A percentile compares a stretch with the other conserved stretches of the same genome.
phyloP scores from a whole-genome alignment of 31 red algal species.

The Endocladia muricata region DNA sequence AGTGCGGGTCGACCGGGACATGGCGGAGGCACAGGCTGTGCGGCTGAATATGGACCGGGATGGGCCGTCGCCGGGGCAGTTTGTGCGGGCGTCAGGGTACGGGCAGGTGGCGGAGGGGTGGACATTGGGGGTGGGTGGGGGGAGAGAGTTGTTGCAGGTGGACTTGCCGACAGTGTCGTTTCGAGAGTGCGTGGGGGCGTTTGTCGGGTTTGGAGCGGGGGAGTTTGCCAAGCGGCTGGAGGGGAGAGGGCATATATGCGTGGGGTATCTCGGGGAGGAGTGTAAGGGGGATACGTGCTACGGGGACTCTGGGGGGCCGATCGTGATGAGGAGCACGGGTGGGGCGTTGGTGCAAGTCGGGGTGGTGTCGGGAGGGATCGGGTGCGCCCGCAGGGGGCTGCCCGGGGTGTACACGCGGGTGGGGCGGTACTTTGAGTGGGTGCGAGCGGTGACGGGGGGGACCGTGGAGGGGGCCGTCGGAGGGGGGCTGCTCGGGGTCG shows the following conservation, averaged over 20 bases:
- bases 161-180: constrained; percentile 39
- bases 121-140: not conserved
- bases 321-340: constrained; percentile 7
- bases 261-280: constrained; percentile 23
- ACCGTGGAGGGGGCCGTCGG: not conserved
- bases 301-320: constrained; percentile 59
- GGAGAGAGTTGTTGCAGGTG: constrained; percentile 24
- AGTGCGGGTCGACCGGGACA: constrained; percentile 17
- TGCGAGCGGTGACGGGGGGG: constrained; percentile 24
- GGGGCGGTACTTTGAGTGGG: constrained; percentile 43
- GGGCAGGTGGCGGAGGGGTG: constrained; percentile 41
- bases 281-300: constrained; percentile 55
- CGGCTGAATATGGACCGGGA: not conserved
- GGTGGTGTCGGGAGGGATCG: constrained; percentile 50
- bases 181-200: constrained; percentile 21
- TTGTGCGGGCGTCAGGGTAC: constrained; percentile 34
- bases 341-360: constrained; percentile 52
- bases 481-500: too few species aligned
- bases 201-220: constrained; percentile 8
- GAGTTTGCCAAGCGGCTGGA: constrained; percentile 28
- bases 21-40: not conserved
- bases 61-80: constrained; percentile 12
- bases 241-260: constrained; percentile 47
- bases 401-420: constrained; percentile 62
- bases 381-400: constrained; percentile 42